Base-by-base conservation (phyloP, 106 monocot genomes). In the Platanthera guangdongensis region DNA sequence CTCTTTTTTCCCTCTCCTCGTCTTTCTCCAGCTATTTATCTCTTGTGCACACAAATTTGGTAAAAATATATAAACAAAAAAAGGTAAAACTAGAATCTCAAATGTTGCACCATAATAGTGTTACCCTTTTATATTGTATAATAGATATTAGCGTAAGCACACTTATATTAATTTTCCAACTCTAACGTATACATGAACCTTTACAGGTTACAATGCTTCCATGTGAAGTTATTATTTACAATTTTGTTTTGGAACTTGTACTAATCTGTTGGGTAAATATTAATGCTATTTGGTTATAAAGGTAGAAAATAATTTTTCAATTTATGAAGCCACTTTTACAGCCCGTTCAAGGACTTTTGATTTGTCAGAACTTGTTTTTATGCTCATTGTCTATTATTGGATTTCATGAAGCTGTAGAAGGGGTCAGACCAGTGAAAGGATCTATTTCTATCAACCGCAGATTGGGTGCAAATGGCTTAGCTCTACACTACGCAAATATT, bases 401-500 rank as follows among this genome's bases (percentile, higher is more conserved):
- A 13, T 77, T 74, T 74, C 47, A 62, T 71, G 12, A 68, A 77
- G 68, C 18, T 89, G 81, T 76, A 89, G 93, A 93, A 80, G 77
- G 75, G 53, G 84, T 80, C 72, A 87, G 81, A 80, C 59, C 80
- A 69, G 64, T 54, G 28, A 79, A 79, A 48, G 72, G 77, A 84
- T 79, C 81, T 79, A 73, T 73, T 11, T 67, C 51, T 48, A 75
- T 15, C 72, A 78, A 79, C 68, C 84, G 80, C 51, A 83, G 80
- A 82, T 78, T 97, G 83, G 97, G 97, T 13, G 80, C 89, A 67
- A 84, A 89, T 16, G 97, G 97, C 72, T 94, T 97, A 80, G 86
- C 97, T 15, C 75, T 94, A 77, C 97, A 97, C 64, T 97, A 97
- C 79, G 97, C 97, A 47, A 97, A 97, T 86, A 81, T 97, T 75